Conservation (phyloP, 139 green algal genomes). For the Tetraselmis chui region DNA sequence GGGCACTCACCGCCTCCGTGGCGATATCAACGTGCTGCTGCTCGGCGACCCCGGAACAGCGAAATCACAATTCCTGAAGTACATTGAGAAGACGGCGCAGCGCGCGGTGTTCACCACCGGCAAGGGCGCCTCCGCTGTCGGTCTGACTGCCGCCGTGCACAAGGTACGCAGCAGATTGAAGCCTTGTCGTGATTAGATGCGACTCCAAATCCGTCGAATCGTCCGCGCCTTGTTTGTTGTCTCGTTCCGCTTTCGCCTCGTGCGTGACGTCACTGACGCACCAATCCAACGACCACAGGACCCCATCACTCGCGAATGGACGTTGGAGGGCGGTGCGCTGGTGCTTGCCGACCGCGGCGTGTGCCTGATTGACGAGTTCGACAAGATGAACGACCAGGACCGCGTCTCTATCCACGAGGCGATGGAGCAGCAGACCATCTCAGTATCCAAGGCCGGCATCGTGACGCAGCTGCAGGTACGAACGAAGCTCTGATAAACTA, state of each 20-base stretch:
- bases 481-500: conserved; percentile 77
- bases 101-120: conserved; percentile 95
- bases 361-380: conserved; percentile 99
- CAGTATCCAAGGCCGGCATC: conserved; percentile 98
- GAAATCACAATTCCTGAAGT: conserved; percentile 99
- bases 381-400: conserved; percentile 99
- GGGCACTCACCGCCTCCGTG: conserved; percentile 68
- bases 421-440: conserved; percentile 99
- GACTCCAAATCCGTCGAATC: too few relatives aligned
- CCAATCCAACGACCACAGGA: too few relatives aligned
- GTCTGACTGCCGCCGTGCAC: conserved; percentile 92
- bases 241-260: conserved; percentile 41
- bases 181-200: too few relatives aligned
- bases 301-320: conserved; percentile 91
- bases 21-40: conserved; percentile 98
- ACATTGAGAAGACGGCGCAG: conserved; percentile 88
- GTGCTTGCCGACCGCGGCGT: conserved; percentile 95
- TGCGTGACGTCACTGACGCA: conserved; percentile 48
- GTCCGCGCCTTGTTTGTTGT: too few relatives aligned
- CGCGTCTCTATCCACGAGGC: conserved; percentile 69
- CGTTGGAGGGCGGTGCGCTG: conserved; percentile 93
- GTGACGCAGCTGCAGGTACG: conserved; percentile 76
- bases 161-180: conserved; percentile 66
- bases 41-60: conserved; percentile 92
- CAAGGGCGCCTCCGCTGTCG: conserved; percentile 94